A percentile compares a stretch with the other conserved stretches of the same genome.
phyloP scores from a whole-genome alignment of 768 basidiomycete genomes.

The Goffeauzyma gilvescens region DNA sequence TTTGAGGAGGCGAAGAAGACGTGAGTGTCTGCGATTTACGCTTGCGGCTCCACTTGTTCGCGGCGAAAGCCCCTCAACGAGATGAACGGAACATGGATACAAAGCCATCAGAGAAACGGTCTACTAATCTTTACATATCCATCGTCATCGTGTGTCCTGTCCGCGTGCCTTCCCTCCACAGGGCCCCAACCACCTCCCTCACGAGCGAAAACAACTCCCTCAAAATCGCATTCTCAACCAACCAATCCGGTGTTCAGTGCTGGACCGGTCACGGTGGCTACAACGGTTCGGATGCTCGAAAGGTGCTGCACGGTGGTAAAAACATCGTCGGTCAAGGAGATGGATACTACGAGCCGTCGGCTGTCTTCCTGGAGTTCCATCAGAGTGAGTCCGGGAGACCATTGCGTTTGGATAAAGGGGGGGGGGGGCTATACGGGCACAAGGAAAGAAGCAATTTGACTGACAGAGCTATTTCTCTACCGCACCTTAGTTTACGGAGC shows the following conservation, averaged over 20 bases:
- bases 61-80: too few relatives aligned
- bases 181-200: neutral
- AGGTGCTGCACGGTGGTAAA: conserved; percentile 8
- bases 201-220: neutral
- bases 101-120: too few relatives aligned
- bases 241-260: conserved; percentile 9
- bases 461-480: too few relatives aligned
- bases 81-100: too few relatives aligned
- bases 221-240: neutral
- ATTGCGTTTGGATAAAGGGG: too few relatives aligned
- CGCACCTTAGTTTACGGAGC: conserved; percentile 10
- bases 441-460: too few relatives aligned
- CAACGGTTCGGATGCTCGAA: conserved; percentile 8
- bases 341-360: conserved; percentile 6
- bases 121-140: too few relatives aligned
- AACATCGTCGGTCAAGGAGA: conserved; percentile 1
- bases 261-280: conserved; percentile 10
- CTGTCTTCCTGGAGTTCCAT: conserved; percentile 10
- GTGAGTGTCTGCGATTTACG: too few relatives aligned
- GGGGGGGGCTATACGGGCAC: too few relatives aligned
- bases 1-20: conserved; percentile 6
- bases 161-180: too few relatives aligned
- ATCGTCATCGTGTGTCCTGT: too few relatives aligned
- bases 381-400: conserved; percentile 7
- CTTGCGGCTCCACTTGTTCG: too few relatives aligned